Percentiles rank a stretch among this genome's conserved stretches.
These are phyloP conservation scores for Phytophthora podocarpi DNA, from an alignment of 352 stramenopile species.

Conservation along the genomic window DNA sequence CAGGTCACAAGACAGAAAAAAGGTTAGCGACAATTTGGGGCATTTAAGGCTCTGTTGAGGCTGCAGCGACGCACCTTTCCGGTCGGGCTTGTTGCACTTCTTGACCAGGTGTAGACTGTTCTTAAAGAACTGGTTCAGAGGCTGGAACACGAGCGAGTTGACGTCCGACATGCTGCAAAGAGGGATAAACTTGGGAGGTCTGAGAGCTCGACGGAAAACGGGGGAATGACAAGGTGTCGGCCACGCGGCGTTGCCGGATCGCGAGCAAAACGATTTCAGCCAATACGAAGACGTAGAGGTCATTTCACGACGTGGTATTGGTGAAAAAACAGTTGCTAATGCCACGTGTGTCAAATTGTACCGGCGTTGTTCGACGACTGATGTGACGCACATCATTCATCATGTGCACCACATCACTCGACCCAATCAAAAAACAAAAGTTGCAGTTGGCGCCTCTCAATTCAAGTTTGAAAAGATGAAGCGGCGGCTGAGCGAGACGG, in stretches of 20 bases:
- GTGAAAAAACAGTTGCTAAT: conserved; percentile 10
- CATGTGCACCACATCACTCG: not conserved
- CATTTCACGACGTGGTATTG: not conserved
- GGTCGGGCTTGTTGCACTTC: conserved; percentile 99
- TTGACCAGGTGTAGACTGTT: conserved; percentile 98
- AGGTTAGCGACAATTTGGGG: not conserved
- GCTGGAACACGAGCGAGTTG: conserved; percentile 94
- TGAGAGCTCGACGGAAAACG: conserved; percentile 11
- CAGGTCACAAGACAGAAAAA: not conserved
- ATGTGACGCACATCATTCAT: too few relatives aligned
- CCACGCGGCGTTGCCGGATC: conserved; percentile 35
- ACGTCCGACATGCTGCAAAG: conserved; percentile 78
- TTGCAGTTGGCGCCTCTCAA: conserved; percentile 28
- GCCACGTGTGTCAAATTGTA: conserved; percentile 19
- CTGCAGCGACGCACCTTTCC: conserved; percentile 87
- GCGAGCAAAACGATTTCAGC: conserved; percentile 18
- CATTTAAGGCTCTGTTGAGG: too few relatives aligned
- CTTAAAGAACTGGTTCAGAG: conserved; percentile 97
- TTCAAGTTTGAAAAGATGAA: conserved; percentile 57
- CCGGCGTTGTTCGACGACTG: too few relatives aligned
- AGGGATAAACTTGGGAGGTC: not conserved
- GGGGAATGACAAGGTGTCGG: conserved; percentile 23
- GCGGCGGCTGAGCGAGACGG: conserved; percentile 33
- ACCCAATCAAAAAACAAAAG: conserved; percentile 12
- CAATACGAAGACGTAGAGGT: conserved; percentile 1